Percentiles rank a stretch among this genome's conserved stretches.
Conservation (phyloP, 306 rosid genomes). For the Inga oerstediana region DNA sequence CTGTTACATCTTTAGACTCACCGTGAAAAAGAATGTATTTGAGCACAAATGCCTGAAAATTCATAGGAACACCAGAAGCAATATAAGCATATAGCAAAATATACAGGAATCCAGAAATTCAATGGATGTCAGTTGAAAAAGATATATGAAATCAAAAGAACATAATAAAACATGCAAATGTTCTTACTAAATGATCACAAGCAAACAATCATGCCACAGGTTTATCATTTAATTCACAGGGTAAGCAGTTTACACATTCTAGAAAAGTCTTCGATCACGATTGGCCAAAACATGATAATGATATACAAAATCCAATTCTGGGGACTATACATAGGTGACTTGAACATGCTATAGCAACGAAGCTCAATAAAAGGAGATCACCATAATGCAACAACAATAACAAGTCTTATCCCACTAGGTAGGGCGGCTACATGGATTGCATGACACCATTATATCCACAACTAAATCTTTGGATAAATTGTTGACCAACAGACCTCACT, state of each 20-base stretch:
- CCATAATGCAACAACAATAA: neutral
- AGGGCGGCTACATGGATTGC: no score
- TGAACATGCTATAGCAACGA: neutral
- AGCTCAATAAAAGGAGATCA: neutral
- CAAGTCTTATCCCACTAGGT: no score
- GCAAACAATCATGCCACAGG: neutral
- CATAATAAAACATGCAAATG: constrained; percentile 5
- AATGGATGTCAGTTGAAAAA: constrained; percentile 5
- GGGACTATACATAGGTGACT: neutral
- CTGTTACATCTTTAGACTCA: constrained; percentile 56
- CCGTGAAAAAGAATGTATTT: constrained; percentile 73
- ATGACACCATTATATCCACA: no score
- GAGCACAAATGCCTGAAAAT: constrained; percentile 88
- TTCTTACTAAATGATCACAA: neutral
- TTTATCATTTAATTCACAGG: constrained; percentile 19
- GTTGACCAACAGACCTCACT: no score
- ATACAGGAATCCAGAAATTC: constrained; percentile 1
- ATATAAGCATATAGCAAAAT: constrained; percentile 26
- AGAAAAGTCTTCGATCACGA: neutral
- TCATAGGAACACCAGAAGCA: constrained; percentile 35
- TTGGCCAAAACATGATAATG: constrained; percentile 1
- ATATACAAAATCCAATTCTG: neutral
- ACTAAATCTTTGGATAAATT: no score
- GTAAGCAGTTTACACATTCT: constrained; percentile 28
- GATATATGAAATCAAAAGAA: constrained; percentile 19